Evolutionary conservation across 352 stramenopile genomes (phyloP).

Genomic region (Globisporangium megalacanthum): DNA sequence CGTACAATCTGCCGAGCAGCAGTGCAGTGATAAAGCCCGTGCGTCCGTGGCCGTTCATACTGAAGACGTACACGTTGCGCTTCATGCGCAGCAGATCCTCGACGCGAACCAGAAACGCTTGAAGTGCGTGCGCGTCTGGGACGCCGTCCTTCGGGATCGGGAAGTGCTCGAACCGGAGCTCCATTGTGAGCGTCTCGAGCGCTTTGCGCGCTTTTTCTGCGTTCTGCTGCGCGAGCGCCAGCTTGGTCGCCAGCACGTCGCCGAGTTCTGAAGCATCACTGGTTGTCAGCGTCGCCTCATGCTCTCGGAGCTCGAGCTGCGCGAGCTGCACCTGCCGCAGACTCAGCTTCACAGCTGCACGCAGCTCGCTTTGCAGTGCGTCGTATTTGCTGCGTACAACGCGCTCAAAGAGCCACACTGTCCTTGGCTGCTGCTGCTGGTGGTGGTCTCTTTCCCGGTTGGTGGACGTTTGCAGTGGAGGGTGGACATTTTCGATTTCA

Average conservation of each 20-base stretch:
- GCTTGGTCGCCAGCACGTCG: slow-evolving; percentile 38
- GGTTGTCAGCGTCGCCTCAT: neutral
- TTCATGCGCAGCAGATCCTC: slow-evolving; percentile 43
- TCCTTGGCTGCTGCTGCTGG: neutral
- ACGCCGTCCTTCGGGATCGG: slow-evolving; percentile 44
- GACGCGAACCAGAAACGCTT: slow-evolving; percentile 26
- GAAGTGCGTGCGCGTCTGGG: slow-evolving; percentile 13
- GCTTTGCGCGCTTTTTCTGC: slow-evolving; percentile 26
- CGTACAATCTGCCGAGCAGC: slow-evolving; percentile 69
- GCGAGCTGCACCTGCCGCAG: slow-evolving; percentile 40
- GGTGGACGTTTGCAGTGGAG: neutral
- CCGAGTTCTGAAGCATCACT: slow-evolving; percentile 2
- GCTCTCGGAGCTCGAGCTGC: slow-evolving; percentile 22
- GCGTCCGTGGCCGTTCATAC: slow-evolving; percentile 54
- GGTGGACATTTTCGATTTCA: neutral
- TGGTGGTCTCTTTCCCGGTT: neutral
- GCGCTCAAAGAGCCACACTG: slow-evolving; percentile 42
- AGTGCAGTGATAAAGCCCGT: slow-evolving; percentile 63
- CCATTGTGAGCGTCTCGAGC: slow-evolving; percentile 29
- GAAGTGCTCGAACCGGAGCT: slow-evolving; percentile 47
- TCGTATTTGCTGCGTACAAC: slow-evolving; percentile 45
- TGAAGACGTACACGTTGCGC: slow-evolving; percentile 76
- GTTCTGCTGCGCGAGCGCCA: slow-evolving; percentile 44
- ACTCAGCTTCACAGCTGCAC: slow-evolving; percentile 27
- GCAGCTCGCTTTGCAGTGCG: slow-evolving; percentile 30